phyloP scores from a whole-genome alignment of 2,329 filamentous ascomycete genomes.

The Polytolypa hystricis region DNA sequence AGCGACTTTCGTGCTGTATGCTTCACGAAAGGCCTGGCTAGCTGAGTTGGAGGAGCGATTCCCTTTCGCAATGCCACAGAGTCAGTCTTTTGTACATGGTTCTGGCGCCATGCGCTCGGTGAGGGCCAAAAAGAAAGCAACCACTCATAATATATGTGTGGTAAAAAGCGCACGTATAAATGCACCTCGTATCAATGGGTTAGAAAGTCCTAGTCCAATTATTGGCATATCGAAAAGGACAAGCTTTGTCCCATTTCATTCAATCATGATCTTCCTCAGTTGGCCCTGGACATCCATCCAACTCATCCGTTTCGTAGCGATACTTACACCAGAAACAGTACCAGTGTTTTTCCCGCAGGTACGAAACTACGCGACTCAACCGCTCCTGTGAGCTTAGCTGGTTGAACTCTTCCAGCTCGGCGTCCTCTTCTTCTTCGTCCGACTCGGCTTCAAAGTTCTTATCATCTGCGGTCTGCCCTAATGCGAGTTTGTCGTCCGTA shows the following conservation, averaged over 20 bases:
- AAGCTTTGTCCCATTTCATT: slow-evolving; percentile 14
- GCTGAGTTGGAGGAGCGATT: too few species aligned
- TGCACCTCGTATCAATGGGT: background rate
- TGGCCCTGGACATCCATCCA: slow-evolving; percentile 83
- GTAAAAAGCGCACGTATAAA: background rate
- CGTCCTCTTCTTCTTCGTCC: slow-evolving; percentile 68
- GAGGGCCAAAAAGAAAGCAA: slow-evolving; percentile 11
- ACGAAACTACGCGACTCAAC: slow-evolving; percentile 53
- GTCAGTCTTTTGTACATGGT: background rate
- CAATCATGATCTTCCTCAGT: slow-evolving; percentile 73
- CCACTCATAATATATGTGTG: slow-evolving; percentile 18
- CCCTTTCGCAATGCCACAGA: too few species aligned
- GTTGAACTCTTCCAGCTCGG: slow-evolving; percentile 71
- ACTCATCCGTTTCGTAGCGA: slow-evolving; percentile 55
- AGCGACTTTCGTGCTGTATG: too few species aligned
- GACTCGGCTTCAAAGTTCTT: slow-evolving; percentile 42
- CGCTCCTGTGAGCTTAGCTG: slow-evolving; percentile 55
- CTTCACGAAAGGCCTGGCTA: too few species aligned
- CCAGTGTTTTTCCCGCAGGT: slow-evolving; percentile 57
- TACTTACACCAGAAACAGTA: slow-evolving; percentile 99
- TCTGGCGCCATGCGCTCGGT: slow-evolving; percentile 7
- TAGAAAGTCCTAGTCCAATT: too few species aligned
- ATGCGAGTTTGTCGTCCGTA: slow-evolving; percentile 57
- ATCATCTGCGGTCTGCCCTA: slow-evolving; percentile 44
- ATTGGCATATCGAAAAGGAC: background rate